Conservation (phyloP, 345 rosid species). For the Limnanthes douglasii region DNA sequence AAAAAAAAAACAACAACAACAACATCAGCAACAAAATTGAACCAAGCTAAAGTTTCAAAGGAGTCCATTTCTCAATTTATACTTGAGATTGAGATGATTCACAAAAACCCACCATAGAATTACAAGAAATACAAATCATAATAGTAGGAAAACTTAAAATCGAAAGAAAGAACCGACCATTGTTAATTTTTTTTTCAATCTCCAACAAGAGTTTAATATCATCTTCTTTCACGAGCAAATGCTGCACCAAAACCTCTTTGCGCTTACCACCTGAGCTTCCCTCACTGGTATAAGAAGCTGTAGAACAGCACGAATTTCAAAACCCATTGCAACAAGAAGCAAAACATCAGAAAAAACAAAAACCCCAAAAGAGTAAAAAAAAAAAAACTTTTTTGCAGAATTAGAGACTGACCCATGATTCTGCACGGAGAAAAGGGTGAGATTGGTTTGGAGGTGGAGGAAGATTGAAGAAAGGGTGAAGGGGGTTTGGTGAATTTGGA, state of each 20-base stretch:
- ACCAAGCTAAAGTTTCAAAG: background rate
- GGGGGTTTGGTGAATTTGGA: slow-evolving; percentile 7
- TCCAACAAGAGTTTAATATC: slow-evolving; percentile 43
- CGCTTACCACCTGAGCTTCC: slow-evolving; percentile 20
- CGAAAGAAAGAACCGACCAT: slow-evolving; percentile 22
- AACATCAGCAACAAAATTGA: background rate
- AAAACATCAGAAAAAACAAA: slow-evolving; percentile 7
- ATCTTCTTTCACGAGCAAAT: slow-evolving; percentile 68
- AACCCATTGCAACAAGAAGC: background rate
- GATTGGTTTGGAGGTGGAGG: slow-evolving; percentile 2
- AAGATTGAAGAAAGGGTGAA: slow-evolving; percentile 5
- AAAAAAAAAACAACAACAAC: slow-evolving; percentile 2
- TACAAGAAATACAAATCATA: background rate
- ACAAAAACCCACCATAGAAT: background rate
- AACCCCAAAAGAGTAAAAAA: background rate
- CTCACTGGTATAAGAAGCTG: slow-evolving; percentile 48
- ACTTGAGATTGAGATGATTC: background rate
- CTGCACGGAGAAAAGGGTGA: too few relatives aligned
- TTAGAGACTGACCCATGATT: too few relatives aligned
- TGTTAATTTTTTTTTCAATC: slow-evolving; percentile 39
- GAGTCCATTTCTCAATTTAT: background rate
- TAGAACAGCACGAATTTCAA: background rate
- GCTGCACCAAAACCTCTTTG: slow-evolving; percentile 70
- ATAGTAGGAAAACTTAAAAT: background rate
- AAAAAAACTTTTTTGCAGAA: too few relatives aligned